These are phyloP conservation scores for Cryptomeria japonica DNA, from an alignment of 75 land plant species.

Conservation along the genomic window DNA sequence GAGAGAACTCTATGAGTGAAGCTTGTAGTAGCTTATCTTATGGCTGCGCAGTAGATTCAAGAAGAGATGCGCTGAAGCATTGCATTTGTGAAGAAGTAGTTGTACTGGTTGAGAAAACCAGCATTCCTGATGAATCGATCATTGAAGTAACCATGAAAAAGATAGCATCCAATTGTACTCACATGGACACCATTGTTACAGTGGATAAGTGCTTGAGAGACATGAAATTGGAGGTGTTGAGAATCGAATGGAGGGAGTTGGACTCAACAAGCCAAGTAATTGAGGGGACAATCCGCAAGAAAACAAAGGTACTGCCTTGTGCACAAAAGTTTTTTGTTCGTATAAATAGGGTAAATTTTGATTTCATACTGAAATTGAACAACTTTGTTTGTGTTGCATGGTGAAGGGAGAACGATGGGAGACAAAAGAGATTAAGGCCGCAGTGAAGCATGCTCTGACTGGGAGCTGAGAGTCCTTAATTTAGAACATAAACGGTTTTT, in stretches of 20 bases:
- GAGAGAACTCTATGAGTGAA: neutral
- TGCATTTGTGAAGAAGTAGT: neutral
- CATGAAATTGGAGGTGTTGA: neutral
- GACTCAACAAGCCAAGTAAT: neutral
- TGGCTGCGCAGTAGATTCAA: neutral
- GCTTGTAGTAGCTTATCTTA: neutral
- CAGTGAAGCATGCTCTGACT: neutral
- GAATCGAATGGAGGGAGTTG: neutral
- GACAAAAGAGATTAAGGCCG: neutral
- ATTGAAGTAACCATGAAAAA: no score
- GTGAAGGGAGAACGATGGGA: neutral
- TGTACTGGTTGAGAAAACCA: neutral
- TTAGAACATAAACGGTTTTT: no score
- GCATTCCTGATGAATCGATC: neutral
- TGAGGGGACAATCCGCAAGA: neutral
- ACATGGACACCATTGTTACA: neutral
- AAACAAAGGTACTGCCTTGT: neutral
- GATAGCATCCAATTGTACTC: neutral
- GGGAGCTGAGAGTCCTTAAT: no score
- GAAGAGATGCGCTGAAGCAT: neutral
- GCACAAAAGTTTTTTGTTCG: neutral
- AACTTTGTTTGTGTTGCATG: neutral
- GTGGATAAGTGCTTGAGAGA: neutral
- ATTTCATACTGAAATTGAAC: neutral
- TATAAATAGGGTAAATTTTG: neutral